These are phyloP conservation scores for Talaromyces adpressus DNA, from an alignment of 495 filamentous ascomycete genomes.

Conservation along the genomic window DNA sequence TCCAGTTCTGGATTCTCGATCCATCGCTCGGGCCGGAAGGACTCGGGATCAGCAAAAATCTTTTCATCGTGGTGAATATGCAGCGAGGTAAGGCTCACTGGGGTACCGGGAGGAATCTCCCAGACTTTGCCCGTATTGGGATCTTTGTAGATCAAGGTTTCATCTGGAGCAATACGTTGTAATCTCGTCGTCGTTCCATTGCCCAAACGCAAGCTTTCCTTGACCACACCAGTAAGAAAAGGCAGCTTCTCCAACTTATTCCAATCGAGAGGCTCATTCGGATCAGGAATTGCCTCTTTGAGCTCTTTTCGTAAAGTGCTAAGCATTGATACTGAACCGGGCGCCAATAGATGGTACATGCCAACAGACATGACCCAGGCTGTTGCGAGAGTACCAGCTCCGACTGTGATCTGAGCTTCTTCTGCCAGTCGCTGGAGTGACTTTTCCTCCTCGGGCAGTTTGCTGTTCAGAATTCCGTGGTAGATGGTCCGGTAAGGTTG, in stretches of 20 bases:
- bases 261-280: slow-evolving; percentile 2
- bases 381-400: slow-evolving; percentile 16
- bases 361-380: slow-evolving; percentile 10
- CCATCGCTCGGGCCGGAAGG: slow-evolving; percentile 42
- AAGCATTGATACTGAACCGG: slow-evolving; percentile 4
- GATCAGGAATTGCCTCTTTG: slow-evolving; percentile 18
- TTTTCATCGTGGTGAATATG: slow-evolving; percentile 21
- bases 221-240: slow-evolving; percentile 12
- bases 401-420: slow-evolving; percentile 4
- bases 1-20: slow-evolving; percentile 13
- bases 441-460: slow-evolving; percentile 17
- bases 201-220: slow-evolving; percentile 25
- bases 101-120: slow-evolving; percentile 23
- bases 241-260: slow-evolving; percentile 12
- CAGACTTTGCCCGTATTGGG: slow-evolving; percentile 11
- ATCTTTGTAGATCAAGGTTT: slow-evolving; percentile 22
- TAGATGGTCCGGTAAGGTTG: slow-evolving; percentile 23
- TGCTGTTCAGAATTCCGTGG: slow-evolving; percentile 22
- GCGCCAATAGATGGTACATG: slow-evolving; percentile 13
- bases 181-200: slow-evolving; percentile 19
- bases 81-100: slow-evolving; percentile 27
- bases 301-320: slow-evolving; percentile 11
- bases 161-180: slow-evolving; percentile 22
- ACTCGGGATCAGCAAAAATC: slow-evolving; percentile 24
- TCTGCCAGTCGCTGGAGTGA: slow-evolving; percentile 16